phyloP scores from a whole-genome alignment of 176 grass and related monocot species.

The Aegilops speltoides region DNA sequence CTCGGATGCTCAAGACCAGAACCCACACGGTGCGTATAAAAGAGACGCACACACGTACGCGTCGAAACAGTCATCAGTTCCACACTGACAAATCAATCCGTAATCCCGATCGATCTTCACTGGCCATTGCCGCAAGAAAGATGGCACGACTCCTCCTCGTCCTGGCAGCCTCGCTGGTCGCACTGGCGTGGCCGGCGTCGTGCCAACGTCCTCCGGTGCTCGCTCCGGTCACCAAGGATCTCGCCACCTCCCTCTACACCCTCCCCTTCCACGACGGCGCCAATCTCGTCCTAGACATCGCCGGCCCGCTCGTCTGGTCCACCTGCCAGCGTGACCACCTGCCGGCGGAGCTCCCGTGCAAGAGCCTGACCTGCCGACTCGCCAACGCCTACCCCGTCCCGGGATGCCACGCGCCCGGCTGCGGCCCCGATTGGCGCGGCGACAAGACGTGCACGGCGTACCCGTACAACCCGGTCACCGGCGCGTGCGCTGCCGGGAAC shows the following conservation, averaged over 20 bases:
- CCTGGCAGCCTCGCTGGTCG: not conserved
- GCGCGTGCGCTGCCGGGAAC: constrained; percentile 11
- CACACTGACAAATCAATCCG: no score
- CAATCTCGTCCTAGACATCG: no score
- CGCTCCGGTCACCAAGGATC: constrained; percentile 21
- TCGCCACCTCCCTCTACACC: not conserved
- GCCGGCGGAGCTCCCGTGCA: not conserved
- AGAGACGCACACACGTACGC: no score
- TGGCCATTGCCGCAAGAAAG: not conserved
- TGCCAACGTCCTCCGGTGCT: not conserved
- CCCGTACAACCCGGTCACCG: constrained; percentile 36
- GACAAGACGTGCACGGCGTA: constrained; percentile 22
- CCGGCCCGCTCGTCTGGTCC: constrained; percentile 35
- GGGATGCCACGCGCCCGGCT: not conserved
- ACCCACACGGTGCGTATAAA: no score
- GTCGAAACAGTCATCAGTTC: no score
- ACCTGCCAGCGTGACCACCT: constrained; percentile 21
- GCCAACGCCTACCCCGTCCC: constrained; percentile 17
- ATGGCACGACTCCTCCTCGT: not conserved
- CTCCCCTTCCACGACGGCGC: no score
- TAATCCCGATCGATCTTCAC: no score
- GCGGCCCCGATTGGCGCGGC: not conserved
- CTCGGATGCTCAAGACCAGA: no score
- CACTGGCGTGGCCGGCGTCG: not conserved
- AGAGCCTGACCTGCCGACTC: not conserved